Percentiles rank a stretch among this genome's conserved stretches.
Evolutionary conservation across 202 grass and related monocot species (phyloP).

Genomic region (Musa balbisiana): DNA sequence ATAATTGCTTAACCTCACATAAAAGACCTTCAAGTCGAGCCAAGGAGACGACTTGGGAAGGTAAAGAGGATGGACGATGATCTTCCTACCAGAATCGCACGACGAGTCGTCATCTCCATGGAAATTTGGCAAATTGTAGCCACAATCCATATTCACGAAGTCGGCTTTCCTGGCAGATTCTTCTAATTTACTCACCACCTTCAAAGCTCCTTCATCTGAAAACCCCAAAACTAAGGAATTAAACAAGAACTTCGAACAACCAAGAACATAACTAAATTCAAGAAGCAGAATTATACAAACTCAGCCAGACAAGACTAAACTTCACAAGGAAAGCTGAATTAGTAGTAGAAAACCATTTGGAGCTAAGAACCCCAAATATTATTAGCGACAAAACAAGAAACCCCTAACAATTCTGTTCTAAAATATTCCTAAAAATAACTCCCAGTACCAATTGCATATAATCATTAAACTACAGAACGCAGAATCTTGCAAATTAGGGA

Average conservation of each 20-base stretch:
- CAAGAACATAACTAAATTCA: not conserved
- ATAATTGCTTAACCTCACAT: slow-evolving; percentile 62
- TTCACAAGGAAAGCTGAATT: too few species aligned
- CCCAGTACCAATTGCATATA: not conserved
- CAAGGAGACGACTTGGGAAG: slow-evolving; percentile 28
- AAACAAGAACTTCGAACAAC: not conserved
- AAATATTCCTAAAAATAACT: not conserved
- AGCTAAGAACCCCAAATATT: too few species aligned
- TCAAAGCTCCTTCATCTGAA: not conserved
- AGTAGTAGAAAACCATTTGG: too few species aligned
- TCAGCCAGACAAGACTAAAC: too few species aligned
- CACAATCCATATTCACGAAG: not conserved
- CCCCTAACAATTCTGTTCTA: too few species aligned
- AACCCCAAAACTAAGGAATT: not conserved
- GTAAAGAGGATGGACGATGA: slow-evolving; percentile 25
- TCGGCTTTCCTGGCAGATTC: not conserved
- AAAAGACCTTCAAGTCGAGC: slow-evolving; percentile 63
- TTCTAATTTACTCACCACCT: not conserved
- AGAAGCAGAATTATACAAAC: not conserved
- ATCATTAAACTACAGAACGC: not conserved
- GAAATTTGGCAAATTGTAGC: not conserved
- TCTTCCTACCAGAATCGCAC: not conserved
- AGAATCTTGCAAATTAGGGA: not conserved
- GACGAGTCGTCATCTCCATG: not conserved
- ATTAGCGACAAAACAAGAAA: too few species aligned